phyloP scores from a whole-genome alignment of 805 yeast species.

The Aciculoconidium aculeatum region DNA sequence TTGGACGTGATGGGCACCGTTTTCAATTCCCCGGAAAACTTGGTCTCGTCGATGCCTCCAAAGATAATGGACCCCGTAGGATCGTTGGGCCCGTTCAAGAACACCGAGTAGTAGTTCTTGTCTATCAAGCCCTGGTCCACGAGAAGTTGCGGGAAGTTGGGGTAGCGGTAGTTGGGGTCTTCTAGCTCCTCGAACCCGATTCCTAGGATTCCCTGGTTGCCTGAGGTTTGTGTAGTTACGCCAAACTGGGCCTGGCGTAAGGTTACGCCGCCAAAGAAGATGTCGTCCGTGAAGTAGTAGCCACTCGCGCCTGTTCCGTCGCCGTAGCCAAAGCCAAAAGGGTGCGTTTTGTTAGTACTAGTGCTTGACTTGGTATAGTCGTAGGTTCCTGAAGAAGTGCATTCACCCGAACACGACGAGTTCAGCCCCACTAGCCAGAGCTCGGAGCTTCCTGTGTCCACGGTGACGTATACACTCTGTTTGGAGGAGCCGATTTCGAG shows the following conservation, averaged over 20 bases:
- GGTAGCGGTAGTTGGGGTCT: constrained; percentile 9
- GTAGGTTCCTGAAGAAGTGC: constrained; percentile 2
- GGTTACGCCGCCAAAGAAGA: constrained; percentile 3
- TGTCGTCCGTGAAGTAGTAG: constrained; percentile 6
- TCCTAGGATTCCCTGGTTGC: constrained; percentile 7
- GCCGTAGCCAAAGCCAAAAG: not conserved
- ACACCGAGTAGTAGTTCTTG: constrained; percentile 18
- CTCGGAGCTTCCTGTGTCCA: constrained; percentile 11
- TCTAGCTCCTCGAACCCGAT: constrained; percentile 6
- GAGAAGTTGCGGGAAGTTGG: constrained; percentile 15
- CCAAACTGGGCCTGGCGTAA: constrained; percentile 7
- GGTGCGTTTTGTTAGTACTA: not conserved
- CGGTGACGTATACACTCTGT: constrained; percentile 6
- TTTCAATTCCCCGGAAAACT: constrained; percentile 45
- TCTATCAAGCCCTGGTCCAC: constrained; percentile 21
- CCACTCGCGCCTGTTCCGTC: constrained; percentile 6
- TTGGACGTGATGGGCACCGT: constrained; percentile 8
- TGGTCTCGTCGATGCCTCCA: constrained; percentile 67
- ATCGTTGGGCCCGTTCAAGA: constrained; percentile 14
- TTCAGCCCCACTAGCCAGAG: constrained; percentile 9
- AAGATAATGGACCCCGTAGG: constrained; percentile 45
- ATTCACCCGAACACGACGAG: too few species aligned
- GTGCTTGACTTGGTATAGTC: constrained; percentile 1
- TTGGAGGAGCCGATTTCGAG: constrained; percentile 4
- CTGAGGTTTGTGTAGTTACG: constrained; percentile 3